Conservation (phyloP, 2,329 filamentous ascomycete genomes). For the Emmonsia crescens region DNA sequence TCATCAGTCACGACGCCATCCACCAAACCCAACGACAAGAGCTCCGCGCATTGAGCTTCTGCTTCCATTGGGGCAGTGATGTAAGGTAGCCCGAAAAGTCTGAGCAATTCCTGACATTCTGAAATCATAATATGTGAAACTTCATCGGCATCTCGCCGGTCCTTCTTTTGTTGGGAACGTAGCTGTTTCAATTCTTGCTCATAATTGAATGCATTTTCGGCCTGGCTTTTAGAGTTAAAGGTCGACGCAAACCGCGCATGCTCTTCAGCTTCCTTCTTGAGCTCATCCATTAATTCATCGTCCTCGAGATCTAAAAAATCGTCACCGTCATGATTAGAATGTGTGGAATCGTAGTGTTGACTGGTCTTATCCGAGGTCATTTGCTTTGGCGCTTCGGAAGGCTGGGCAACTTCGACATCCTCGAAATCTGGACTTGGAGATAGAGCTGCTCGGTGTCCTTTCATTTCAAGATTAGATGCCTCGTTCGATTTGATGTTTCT, state of each 20-base stretch:
- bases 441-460: not conserved
- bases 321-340: constrained; percentile 10
- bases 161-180: constrained; percentile 90
- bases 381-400: not conserved
- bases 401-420: constrained; percentile 32
- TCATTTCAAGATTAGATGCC: not conserved
- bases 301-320: constrained; percentile 82
- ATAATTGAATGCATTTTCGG: constrained; percentile 65
- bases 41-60: constrained; percentile 90
- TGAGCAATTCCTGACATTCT: constrained; percentile 84
- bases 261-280: constrained; percentile 85
- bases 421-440: constrained; percentile 43
- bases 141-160: constrained; percentile 89
- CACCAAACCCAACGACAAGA: constrained; percentile 75
- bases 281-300: constrained; percentile 72
- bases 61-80: constrained; percentile 98
- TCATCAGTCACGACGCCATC: constrained; percentile 98
- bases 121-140: constrained; percentile 92
- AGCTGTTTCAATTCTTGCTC: constrained; percentile 79
- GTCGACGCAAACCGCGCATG: constrained; percentile 85
- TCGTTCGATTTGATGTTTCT: constrained; percentile 11
- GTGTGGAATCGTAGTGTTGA: not conserved
- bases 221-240: constrained; percentile 63
- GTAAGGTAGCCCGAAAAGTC: constrained; percentile 87
- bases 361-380: not conserved